phyloP scores from a whole-genome alignment of 169 alveolate genomes.

The Prorocentrum cordatum region DNA sequence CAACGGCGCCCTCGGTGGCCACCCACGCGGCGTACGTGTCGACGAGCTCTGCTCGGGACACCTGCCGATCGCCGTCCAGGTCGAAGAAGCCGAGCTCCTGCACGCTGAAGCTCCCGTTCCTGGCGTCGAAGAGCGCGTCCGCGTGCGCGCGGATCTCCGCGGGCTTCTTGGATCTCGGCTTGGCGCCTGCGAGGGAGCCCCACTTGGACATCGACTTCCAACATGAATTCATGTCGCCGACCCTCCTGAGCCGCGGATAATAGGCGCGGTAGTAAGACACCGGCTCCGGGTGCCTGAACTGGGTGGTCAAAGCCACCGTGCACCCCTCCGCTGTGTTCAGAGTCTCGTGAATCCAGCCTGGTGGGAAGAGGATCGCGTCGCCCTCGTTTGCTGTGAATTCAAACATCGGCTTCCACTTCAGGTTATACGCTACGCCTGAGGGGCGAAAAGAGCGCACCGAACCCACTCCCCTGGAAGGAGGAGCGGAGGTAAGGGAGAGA shows the following conservation, averaged over 20 bases:
- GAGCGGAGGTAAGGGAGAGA: no score
- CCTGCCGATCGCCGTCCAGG: slow-evolving; percentile 13
- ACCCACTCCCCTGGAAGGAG: no score
- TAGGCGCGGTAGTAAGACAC: slow-evolving; percentile 24
- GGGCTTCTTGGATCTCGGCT: neutral
- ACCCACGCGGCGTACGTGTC: slow-evolving; percentile 24
- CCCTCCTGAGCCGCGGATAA: slow-evolving; percentile 21
- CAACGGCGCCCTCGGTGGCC: slow-evolving; percentile 25
- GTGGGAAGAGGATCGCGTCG: slow-evolving; percentile 20
- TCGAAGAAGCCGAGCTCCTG: slow-evolving; percentile 19
- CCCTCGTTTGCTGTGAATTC: slow-evolving; percentile 14
- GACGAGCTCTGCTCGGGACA: slow-evolving; percentile 1
- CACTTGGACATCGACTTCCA: slow-evolving; percentile 12
- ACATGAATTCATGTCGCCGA: slow-evolving; percentile 16
- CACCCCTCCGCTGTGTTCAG: slow-evolving; percentile 32
- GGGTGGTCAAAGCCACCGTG: slow-evolving; percentile 33
- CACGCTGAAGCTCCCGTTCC: neutral
- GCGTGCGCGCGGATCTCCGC: neutral
- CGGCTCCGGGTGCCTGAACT: neutral
- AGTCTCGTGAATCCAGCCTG: slow-evolving; percentile 48
- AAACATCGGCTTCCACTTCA: slow-evolving; percentile 49
- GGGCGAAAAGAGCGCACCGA: no score
- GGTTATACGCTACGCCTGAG: no score
- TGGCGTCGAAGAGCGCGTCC: neutral
- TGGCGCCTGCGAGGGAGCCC: neutral